Percentiles rank a stretch among this genome's conserved stretches.
These are phyloP conservation scores for Erucastrum elatum DNA, from an alignment of 345 rosid genomes.

Conservation along the genomic window DNA sequence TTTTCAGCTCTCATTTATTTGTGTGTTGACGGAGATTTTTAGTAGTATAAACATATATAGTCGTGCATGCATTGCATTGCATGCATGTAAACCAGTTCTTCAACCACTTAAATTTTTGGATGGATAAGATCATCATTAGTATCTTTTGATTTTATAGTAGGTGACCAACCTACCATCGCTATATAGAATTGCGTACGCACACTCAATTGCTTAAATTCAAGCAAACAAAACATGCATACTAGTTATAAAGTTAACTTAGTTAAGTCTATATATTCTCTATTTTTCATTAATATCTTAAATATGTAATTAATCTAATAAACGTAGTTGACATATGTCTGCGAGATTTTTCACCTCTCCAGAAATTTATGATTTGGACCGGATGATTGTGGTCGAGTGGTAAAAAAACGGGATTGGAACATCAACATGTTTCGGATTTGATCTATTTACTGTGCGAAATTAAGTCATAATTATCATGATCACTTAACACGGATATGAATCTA, in stretches of 20 bases:
- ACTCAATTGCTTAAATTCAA: neutral
- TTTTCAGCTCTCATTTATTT: neutral
- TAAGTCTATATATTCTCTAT: neutral
- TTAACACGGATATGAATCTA: too few species aligned
- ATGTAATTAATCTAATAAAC: neutral
- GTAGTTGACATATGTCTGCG: neutral
- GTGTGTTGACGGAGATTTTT: neutral
- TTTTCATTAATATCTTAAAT: neutral
- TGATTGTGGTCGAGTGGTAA: too few species aligned
- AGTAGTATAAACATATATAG: slow-evolving; percentile 9
- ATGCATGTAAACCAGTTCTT: slow-evolving; percentile 10
- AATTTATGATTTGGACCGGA: neutral
- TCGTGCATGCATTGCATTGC: neutral
- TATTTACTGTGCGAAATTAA: too few species aligned
- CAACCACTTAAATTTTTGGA: slow-evolving; percentile 12
- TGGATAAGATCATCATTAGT: slow-evolving; percentile 31
- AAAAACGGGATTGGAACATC: too few species aligned
- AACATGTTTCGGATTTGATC: too few species aligned
- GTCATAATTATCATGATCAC: too few species aligned
- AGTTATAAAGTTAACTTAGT: neutral
- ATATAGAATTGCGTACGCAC: slow-evolving; percentile 12
- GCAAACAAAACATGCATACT: neutral
- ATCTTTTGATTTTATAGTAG: slow-evolving; percentile 17
- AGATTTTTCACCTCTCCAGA: neutral
- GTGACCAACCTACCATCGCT: slow-evolving; percentile 27